phyloP scores from a whole-genome alignment of 495 filamentous ascomycete species.

The Penicillium ochrochloron region DNA sequence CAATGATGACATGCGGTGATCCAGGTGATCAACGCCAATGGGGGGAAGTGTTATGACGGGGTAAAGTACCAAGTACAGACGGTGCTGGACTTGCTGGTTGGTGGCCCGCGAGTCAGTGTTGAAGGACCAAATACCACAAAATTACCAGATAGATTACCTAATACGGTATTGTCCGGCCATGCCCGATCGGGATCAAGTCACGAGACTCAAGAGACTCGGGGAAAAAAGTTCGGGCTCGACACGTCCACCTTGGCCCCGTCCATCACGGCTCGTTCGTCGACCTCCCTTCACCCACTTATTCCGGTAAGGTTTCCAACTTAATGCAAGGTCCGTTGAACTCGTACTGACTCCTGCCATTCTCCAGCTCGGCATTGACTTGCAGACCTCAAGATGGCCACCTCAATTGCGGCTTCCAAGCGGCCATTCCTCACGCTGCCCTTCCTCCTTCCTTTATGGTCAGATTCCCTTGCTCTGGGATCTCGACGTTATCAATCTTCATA shows the following conservation, averaged over 20 bases:
- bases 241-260: slow-evolving; percentile 20
- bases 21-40: slow-evolving; percentile 22
- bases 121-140: not conserved
- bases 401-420: slow-evolving; percentile 38
- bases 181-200: slow-evolving; percentile 23
- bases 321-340: not conserved
- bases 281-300: not conserved
- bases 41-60: slow-evolving; percentile 23
- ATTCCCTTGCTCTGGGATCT: slow-evolving; percentile 36
- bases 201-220: slow-evolving; percentile 35
- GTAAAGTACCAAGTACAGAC: slow-evolving; percentile 21
- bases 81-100: not conserved
- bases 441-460: slow-evolving; percentile 44
- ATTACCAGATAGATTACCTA: slow-evolving; percentile 2
- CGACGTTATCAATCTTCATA: slow-evolving; percentile 70
- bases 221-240: slow-evolving; percentile 35
- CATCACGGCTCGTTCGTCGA: slow-evolving; percentile 4
- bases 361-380: slow-evolving; percentile 14
- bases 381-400: slow-evolving; percentile 36
- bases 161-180: slow-evolving; percentile 10
- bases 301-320: slow-evolving; percentile 7
- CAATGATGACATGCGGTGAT: slow-evolving; percentile 34
- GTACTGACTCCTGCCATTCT: not conserved
- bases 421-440: slow-evolving; percentile 50
- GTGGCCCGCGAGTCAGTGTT: not conserved